Percentiles rank a stretch among this genome's conserved stretches.
phyloP scores from a whole-genome alignment of 345 rosid genomes.

The Eucalyptus globulus region DNA sequence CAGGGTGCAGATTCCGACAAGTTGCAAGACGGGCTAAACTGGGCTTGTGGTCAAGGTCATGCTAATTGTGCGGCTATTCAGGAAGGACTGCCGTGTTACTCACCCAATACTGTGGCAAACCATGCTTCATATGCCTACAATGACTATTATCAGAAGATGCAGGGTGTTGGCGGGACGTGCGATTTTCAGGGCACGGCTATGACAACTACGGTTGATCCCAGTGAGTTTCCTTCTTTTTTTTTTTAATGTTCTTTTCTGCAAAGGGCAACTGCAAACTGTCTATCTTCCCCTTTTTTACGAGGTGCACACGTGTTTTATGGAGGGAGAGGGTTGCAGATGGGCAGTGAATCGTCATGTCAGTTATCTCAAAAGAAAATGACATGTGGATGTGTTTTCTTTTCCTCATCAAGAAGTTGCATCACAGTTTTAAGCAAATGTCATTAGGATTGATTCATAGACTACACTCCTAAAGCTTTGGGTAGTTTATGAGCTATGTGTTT shows the following conservation, averaged over 20 bases:
- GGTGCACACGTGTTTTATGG: not conserved
- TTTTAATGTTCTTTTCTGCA: not conserved
- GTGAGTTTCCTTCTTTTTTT: slow-evolving; percentile 25
- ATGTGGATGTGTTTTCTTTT: not conserved
- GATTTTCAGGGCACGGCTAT: slow-evolving; percentile 78
- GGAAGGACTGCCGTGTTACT: slow-evolving; percentile 55
- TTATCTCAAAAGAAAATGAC: no score
- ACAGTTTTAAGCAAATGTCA: not conserved
- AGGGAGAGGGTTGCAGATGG: not conserved
- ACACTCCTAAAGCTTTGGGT: not conserved
- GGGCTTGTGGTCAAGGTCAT: slow-evolving; percentile 96
- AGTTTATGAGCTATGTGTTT: not conserved
- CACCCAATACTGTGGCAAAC: slow-evolving; percentile 39
- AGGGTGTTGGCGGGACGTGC: slow-evolving; percentile 67
- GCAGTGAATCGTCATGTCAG: not conserved
- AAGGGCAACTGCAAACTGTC: not conserved
- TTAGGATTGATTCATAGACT: not conserved
- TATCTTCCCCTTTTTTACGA: not conserved
- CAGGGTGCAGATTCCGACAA: slow-evolving; percentile 52
- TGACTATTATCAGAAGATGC: slow-evolving; percentile 85
- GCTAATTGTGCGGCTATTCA: slow-evolving; percentile 75
- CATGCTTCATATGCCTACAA: slow-evolving; percentile 93
- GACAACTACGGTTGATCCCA: slow-evolving; percentile 52
- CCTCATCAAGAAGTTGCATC: not conserved
- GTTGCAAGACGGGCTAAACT: slow-evolving; percentile 65